Evolutionary conservation across 2,329 filamentous ascomycete genomes (phyloP).

Genomic region (Microcyclosporella mali): DNA sequence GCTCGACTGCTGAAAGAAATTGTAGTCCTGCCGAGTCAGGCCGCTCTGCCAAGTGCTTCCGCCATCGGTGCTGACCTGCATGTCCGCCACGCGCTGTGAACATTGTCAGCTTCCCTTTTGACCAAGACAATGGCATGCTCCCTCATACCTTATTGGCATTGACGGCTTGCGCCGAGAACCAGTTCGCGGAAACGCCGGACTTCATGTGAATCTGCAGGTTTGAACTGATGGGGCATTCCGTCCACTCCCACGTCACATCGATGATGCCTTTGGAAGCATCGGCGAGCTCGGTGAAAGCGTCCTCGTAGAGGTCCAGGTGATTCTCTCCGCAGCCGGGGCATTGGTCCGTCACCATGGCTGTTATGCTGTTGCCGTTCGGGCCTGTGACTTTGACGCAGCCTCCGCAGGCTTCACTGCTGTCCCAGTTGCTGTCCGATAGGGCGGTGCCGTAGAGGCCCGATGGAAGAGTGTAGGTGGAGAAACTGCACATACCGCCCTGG

Average conservation of each 20-base stretch:
- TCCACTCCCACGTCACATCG: conserved; percentile 44
- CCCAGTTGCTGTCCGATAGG: conserved; percentile 54
- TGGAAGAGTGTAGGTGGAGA: conserved; percentile 57
- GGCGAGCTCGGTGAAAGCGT: conserved; percentile 46
- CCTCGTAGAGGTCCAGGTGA: conserved; percentile 52
- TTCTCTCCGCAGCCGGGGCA: conserved; percentile 51
- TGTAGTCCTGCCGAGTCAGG: conserved; percentile 14
- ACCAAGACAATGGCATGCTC: not conserved
- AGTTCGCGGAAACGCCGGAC: conserved; percentile 45
- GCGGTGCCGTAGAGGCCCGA: conserved; percentile 56
- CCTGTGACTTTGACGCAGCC: conserved; percentile 56
- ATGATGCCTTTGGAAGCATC: conserved; percentile 44
- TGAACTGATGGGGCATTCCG: conserved; percentile 47
- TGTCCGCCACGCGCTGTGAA: conserved; percentile 10
- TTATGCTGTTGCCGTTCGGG: conserved; percentile 48
- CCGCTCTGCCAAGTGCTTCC: conserved; percentile 18
- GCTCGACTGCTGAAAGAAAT: conserved; percentile 56
- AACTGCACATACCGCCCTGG: conserved; percentile 57
- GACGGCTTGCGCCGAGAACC: conserved; percentile 60
- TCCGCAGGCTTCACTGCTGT: conserved; percentile 52
- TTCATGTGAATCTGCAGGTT: conserved; percentile 51
- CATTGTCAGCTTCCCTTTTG: conserved; percentile 1
- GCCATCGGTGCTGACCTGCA: conserved; percentile 17
- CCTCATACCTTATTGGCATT: conserved; percentile 46
- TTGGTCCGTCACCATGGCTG: conserved; percentile 58